Evolutionary conservation across 345 rosid species (phyloP), one percentile per base, ranked within the genome.

Genomic region (Zanthoxylum bungeanum): DNA sequence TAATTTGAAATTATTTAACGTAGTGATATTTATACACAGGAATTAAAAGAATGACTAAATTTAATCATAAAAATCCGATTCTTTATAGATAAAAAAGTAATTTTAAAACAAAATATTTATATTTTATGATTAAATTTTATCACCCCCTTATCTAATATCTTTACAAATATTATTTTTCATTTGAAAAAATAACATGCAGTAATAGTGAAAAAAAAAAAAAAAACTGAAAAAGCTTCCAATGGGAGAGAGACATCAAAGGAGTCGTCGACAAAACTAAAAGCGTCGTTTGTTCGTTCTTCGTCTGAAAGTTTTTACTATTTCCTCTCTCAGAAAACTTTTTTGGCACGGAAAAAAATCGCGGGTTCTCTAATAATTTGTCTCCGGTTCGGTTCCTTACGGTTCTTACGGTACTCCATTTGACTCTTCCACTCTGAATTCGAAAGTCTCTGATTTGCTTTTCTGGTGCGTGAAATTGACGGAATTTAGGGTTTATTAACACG

Each of bases 401-500:
- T 47, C 57, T 5, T 69, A 56, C 37, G 59, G 60, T 76, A 66
- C 44, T 57, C 56, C 61, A 7, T 19, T 11, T 58, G 5, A 55
- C 39, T 56, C 1, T 57, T 30, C 37, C 40, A 22, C 33, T 16
- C 42, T 9, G 22, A 5, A 59, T 19, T 74, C 73, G 19, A 37
- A n/a, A 64, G 75, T 72, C 53, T 65, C 69, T 17, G 39, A 24
- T 78, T 70, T 46, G 72, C 25, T 66, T 69, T 34, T 19, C n/a
- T 28, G 50, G 37, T 58, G 69, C 28, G 66, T 66, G 39, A 57
- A 22, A 25, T 64, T 60, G 21, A 25, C 56, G 21, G 36, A 39
- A 60, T 61, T 65, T 30, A 12, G 60, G 36, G 64, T 34, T 69
- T 25, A n/a, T 59, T 11, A 40, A 42, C 66, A 49, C 46, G 37